Evolutionary conservation across 441 rosid genomes (phyloP).

Genomic region (Capsella rubella): DNA sequence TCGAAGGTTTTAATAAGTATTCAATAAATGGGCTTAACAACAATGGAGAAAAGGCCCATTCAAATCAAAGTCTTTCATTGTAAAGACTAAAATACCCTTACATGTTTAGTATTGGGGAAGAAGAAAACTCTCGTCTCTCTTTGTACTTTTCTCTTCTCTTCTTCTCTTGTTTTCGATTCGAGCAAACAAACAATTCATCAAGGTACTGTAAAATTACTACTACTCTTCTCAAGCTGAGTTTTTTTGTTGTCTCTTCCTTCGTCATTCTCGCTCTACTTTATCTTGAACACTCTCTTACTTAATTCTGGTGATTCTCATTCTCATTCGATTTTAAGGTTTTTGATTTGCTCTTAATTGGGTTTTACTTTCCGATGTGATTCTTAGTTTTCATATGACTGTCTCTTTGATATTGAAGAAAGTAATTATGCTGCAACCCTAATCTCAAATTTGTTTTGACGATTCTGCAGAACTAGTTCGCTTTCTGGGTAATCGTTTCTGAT

Average conservation of each 20-base stretch:
- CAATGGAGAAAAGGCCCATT: slow-evolving; percentile 17
- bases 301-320: neutral
- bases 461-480: neutral
- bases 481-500: slow-evolving; percentile 25
- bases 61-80: fast-evolving
- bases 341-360: neutral
- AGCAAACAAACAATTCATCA: slow-evolving; percentile 17
- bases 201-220: slow-evolving; percentile 7
- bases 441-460: neutral
- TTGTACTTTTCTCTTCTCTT: slow-evolving; percentile 7
- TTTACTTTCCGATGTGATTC: neutral
- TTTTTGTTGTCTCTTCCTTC: neutral
- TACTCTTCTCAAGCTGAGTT: neutral
- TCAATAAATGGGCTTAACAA: neutral
- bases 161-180: slow-evolving; percentile 3
- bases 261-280: neutral
- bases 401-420: slow-evolving; percentile 5
- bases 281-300: neutral
- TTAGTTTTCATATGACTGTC: neutral
- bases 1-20: no score
- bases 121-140: slow-evolving; percentile 31
- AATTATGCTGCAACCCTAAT: neutral
- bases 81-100: slow-evolving; percentile 9
- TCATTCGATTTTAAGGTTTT: slow-evolving; percentile 9
- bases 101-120: slow-evolving; percentile 33